Base-by-base conservation (phyloP, 2,329 filamentous ascomycete genomes). In the Tolypocladium tropicale region DNA sequence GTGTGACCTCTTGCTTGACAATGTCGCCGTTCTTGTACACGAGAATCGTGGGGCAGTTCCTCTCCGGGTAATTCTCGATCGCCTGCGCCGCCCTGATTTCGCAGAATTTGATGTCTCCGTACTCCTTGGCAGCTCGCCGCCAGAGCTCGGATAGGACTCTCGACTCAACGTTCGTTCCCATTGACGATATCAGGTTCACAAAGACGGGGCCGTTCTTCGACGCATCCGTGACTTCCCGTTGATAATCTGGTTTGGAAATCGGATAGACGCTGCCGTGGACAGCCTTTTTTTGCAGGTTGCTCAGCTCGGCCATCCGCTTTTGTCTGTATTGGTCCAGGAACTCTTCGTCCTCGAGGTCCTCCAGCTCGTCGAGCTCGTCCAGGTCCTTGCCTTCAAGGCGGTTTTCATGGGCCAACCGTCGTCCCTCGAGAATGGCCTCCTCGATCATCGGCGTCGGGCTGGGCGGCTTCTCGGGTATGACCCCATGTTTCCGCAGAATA, bases 391-490 rank as follows among this genome's bases (percentile, higher is more conserved):
- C 90, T 70, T 97, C 92, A 1, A 99, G 77, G 54, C 94, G 79
- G 70, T 96, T 96, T 69, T 96, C 93, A 66, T 97, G 86, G 32
- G 92, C 92, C 59, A 95, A 78, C 64, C 85, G 79, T 57, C 89
- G 83, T 14, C 89, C 94, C 75, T 96, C 89, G 23, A 87, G 72
- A 51, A 99, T 83, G 4, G 94, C 94, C 77, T 97, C 93, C 74
- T 99, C 88, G 65, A 99, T 96, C 76, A 96, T 86, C 7, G 92
- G 91, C 2, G 94, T 96, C 2, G 94, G 94, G 50, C 93, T 96
- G 3, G 92, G 91, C 0, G 93, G 91, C 70, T 96, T 97, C 70
- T 97, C 92, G n/a, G 94, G 94, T 59, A 99, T 97, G 62, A 99
- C 80, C 62, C 91, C 90, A 77, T 99, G 91, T 72, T 95, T 95